Percentiles rank a stretch among this genome's conserved stretches.
Conservation (phyloP, 192 early-diverging fungal genomes). For the Phycomyces nitens region DNA sequence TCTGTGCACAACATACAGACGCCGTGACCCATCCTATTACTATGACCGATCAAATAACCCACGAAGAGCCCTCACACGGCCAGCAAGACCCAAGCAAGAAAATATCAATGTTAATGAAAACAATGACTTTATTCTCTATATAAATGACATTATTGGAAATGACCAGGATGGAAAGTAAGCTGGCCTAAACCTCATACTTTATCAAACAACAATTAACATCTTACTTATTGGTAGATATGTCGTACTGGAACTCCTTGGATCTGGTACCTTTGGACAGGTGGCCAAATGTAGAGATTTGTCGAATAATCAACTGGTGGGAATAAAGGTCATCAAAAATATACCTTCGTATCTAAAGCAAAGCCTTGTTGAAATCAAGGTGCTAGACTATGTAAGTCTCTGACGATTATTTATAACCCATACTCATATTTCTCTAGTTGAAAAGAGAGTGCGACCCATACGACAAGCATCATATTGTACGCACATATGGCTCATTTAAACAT, state of each 20-base stretch:
- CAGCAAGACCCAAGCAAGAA: constrained; percentile 81
- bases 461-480: constrained; percentile 83
- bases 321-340: constrained; percentile 99
- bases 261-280: constrained; percentile 98
- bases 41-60: constrained; percentile 82
- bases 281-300: constrained; percentile 89
- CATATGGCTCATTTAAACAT: constrained; percentile 89
- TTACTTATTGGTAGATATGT: too few relatives aligned
- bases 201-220: too few relatives aligned
- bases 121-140: constrained; percentile 94
- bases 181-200: too few relatives aligned
- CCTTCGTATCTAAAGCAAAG: constrained; percentile 95
- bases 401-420: background rate
- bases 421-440: constrained; percentile 64
- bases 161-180: background rate
- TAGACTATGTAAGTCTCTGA: constrained; percentile 63
- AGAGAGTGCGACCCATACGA: constrained; percentile 79
- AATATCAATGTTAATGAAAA: constrained; percentile 92
- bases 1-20: constrained; percentile 15
- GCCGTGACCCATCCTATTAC: constrained; percentile 66
- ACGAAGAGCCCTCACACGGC: constrained; percentile 90
- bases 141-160: constrained; percentile 85
- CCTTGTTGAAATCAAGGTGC: constrained; percentile 91
- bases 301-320: constrained; percentile 82
- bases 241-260: constrained; percentile 89